Conservation (phyloP, 768 basidiomycete genomes). For the Kockovaella imperatae region DNA sequence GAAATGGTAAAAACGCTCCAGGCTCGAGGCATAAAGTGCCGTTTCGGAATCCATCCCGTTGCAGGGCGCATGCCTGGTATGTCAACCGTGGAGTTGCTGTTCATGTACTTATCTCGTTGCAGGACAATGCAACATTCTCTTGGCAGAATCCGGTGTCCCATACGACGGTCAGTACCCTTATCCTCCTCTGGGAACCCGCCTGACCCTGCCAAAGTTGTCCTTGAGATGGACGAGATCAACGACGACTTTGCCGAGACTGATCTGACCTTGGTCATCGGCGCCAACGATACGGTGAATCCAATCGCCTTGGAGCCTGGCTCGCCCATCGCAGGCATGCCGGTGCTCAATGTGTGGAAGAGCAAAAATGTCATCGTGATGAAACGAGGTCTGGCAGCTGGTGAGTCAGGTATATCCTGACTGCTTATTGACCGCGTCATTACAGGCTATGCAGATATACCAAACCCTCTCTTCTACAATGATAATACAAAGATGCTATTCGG, state of each 20-base stretch:
- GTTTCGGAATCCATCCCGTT: slow-evolving; percentile 59
- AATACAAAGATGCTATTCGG: slow-evolving; percentile 87
- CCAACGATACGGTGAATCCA: slow-evolving; percentile 87
- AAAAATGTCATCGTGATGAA: slow-evolving; percentile 91
- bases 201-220: slow-evolving; percentile 55
- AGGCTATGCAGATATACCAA: slow-evolving; percentile 73
- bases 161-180: slow-evolving; percentile 64
- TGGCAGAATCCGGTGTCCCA: slow-evolving; percentile 82
- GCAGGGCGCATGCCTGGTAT: slow-evolving; percentile 92
- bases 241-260: slow-evolving; percentile 84
- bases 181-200: background rate
- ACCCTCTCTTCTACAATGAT: slow-evolving; percentile 89
- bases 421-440: background rate
- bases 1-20: slow-evolving; percentile 69
- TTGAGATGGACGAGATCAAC: slow-evolving; percentile 93
- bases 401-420: slow-evolving; percentile 24
- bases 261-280: slow-evolving; percentile 82
- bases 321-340: slow-evolving; percentile 85
- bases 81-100: too few species aligned
- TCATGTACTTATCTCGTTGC: too few species aligned
- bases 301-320: slow-evolving; percentile 80
- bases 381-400: slow-evolving; percentile 71
- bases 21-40: slow-evolving; percentile 64
- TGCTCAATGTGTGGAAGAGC: slow-evolving; percentile 86
- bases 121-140: slow-evolving; percentile 82